Evolutionary conservation across 441 rosid species (phyloP).

Genomic region (Jatropha podagrica): DNA sequence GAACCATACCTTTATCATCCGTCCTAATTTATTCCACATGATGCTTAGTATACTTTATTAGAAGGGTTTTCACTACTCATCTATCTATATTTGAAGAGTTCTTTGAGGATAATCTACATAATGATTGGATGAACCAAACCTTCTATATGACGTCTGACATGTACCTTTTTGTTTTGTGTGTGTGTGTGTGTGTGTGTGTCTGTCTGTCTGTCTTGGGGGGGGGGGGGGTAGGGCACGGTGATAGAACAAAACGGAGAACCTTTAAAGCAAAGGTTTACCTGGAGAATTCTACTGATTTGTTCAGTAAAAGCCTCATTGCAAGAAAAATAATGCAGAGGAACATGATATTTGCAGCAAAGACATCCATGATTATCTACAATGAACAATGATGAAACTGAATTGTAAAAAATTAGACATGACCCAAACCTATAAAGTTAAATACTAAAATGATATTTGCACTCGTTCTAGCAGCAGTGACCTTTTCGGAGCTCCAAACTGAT

Average conservation of each 20-base stretch:
- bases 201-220: too few relatives aligned
- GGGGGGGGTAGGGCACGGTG: too few relatives aligned
- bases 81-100: not conserved
- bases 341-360: constrained; percentile 50
- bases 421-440: constrained; percentile 10
- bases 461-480: constrained; percentile 33
- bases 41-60: not conserved
- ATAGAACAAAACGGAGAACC: not conserved
- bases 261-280: constrained; percentile 40
- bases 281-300: constrained; percentile 29
- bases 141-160: not conserved
- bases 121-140: not conserved
- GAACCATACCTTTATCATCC: not conserved
- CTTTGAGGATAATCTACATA: not conserved
- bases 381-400: constrained; percentile 5
- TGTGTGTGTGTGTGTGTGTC: too few relatives aligned
- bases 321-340: constrained; percentile 51
- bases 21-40: not conserved
- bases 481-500: constrained; percentile 34
- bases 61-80: not conserved
- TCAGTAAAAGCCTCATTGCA: constrained; percentile 42
- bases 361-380: constrained; percentile 50
- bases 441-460: not conserved
- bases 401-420: constrained; percentile 11
- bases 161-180: not conserved